These are phyloP conservation scores for Colletotrichum shisoi DNA, from an alignment of 2,329 filamentous ascomycete genomes.

Conservation along the genomic window DNA sequence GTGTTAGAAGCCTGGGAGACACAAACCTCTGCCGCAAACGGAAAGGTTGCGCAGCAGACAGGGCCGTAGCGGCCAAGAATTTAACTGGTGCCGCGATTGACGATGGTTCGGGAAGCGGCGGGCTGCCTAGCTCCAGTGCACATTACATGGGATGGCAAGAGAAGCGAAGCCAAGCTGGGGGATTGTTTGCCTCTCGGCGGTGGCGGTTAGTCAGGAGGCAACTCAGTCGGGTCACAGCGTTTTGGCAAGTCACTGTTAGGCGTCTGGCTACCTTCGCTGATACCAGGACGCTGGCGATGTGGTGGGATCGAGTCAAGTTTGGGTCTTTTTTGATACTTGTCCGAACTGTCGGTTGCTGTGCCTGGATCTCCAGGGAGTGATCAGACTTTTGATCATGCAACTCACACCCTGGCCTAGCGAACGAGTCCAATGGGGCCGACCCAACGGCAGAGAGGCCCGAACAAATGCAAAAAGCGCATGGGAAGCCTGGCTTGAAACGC, in stretches of 20 bases:
- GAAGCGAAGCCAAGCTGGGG: conserved; percentile 6
- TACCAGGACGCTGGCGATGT: not conserved
- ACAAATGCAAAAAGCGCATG: conserved; percentile 31
- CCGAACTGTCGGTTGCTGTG: conserved; percentile 13
- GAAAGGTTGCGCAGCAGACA: not conserved
- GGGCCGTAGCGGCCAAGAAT: not conserved
- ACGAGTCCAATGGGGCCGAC: conserved; percentile 15
- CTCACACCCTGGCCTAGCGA: conserved; percentile 9
- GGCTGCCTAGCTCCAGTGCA: not conserved
- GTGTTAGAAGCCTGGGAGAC: not conserved
- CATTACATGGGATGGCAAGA: conserved; percentile 27
- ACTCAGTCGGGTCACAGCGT: not conserved
- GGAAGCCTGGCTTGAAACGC: conserved; percentile 29
- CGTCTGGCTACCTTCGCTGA: not conserved
- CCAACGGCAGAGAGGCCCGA: conserved; percentile 28
- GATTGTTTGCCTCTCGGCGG: not conserved
- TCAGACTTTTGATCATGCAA: conserved; percentile 32
- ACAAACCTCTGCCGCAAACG: not conserved
- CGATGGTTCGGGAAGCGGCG: conserved; percentile 1
- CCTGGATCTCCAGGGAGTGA: conserved; percentile 6
- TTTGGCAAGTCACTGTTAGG: not conserved
- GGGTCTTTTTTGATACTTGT: conserved; percentile 7
- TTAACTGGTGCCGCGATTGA: conserved; percentile 17
- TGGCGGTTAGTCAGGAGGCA: not conserved
- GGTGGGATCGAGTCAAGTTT: conserved; percentile 7